Evolutionary conservation across 495 filamentous ascomycete genomes (phyloP).

Genomic region (Evernia prunastri): DNA sequence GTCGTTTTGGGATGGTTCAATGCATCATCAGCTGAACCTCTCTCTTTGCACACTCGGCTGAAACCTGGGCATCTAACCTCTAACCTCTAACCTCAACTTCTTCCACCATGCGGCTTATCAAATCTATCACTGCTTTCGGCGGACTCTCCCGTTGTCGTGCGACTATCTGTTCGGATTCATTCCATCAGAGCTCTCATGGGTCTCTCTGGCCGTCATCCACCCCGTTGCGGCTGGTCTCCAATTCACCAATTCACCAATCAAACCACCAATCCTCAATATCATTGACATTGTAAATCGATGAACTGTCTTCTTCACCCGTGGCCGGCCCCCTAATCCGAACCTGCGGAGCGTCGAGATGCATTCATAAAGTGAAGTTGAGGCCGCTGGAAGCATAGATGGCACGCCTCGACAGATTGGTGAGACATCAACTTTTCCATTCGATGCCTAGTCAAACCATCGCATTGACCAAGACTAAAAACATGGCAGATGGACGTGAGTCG

Average conservation of each 20-base stretch:
- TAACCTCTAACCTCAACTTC: not conserved
- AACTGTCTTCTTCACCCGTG: not conserved
- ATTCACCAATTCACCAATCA: conserved; percentile 12
- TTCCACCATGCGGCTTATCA: not conserved
- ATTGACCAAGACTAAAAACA: conserved; percentile 28
- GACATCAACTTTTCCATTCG: not conserved
- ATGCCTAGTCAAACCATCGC: conserved; percentile 11
- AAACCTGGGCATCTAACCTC: conserved; percentile 7
- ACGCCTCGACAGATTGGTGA: not conserved
- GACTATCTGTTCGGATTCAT: not conserved
- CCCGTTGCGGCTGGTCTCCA: not conserved
- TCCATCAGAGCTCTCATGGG: conserved; percentile 8
- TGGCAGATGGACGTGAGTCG: conserved; percentile 49
- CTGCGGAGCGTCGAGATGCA: not conserved
- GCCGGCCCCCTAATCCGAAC: not conserved
- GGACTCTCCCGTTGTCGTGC: not conserved
- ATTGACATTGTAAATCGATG: not conserved
- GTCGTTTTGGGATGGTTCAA: conserved; percentile 1
- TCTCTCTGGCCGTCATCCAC: not conserved
- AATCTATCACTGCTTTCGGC: not conserved
- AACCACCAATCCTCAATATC: not conserved
- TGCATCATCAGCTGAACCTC: conserved; percentile 14
- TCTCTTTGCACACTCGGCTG: conserved; percentile 10
- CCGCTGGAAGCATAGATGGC: not conserved
- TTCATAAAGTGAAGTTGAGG: conserved; percentile 9